These are phyloP conservation scores for Phytophthora boehmeriae DNA, from an alignment of 352 stramenopile species.

Conservation along the genomic window DNA sequence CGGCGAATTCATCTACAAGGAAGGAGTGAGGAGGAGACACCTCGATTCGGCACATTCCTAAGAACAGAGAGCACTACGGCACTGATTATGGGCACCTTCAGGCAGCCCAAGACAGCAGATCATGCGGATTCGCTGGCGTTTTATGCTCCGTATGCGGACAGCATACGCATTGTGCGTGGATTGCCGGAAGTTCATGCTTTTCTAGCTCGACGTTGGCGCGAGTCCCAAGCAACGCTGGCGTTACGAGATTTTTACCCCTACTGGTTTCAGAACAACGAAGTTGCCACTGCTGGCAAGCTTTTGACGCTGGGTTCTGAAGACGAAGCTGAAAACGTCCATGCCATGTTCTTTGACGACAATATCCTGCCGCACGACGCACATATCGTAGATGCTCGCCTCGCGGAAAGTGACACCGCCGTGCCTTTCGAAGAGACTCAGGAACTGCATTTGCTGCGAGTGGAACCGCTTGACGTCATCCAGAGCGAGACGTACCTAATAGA, in stretches of 20 bases:
- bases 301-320: conserved; percentile 49
- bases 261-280: conserved; percentile 67
- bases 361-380: conserved; percentile 69
- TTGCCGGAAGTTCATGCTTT: conserved; percentile 58
- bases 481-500: conserved; percentile 59
- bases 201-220: conserved; percentile 53
- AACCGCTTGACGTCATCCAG: conserved; percentile 67
- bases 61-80: conserved; percentile 51
- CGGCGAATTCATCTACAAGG: conserved; percentile 52
- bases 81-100: conserved; percentile 76
- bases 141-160: conserved; percentile 30
- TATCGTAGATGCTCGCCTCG: conserved; percentile 67
- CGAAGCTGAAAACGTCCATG: conserved; percentile 31
- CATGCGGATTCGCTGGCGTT: conserved; percentile 36
- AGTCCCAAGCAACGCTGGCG: conserved; percentile 61
- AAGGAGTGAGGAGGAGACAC: conserved; percentile 12
- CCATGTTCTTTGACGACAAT: conserved; percentile 87
- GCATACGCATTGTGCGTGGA: conserved; percentile 35
- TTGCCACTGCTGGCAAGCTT: conserved; percentile 60
- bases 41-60: conserved; percentile 71
- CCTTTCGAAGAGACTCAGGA: conserved; percentile 47
- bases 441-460: conserved; percentile 63
- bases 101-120: conserved; percentile 48
- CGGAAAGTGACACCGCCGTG: conserved; percentile 31
- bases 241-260: conserved; percentile 81